Evolutionary conservation across 1,284 basidiomycete species (phyloP).

Genomic region (Termitomyces sp.): DNA sequence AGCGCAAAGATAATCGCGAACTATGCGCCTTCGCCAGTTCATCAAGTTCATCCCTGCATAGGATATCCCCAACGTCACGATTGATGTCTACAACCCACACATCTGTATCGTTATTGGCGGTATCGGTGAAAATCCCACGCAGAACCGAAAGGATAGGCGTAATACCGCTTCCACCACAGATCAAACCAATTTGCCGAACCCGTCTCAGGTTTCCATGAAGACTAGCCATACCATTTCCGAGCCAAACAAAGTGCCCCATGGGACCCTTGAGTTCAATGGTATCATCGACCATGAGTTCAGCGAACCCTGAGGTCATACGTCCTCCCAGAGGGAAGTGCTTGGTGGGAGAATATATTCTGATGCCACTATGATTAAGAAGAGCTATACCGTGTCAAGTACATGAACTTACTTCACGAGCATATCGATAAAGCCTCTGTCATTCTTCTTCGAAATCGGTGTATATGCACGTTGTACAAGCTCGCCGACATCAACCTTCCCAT

Average conservation of each 20-base stretch:
- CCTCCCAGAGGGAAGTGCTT: constrained; percentile 42
- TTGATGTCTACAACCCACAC: constrained; percentile 53
- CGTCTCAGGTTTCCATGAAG: constrained; percentile 35
- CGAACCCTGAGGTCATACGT: constrained; percentile 52
- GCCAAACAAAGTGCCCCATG: constrained; percentile 55
- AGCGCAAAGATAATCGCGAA: constrained; percentile 40
- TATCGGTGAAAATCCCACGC: constrained; percentile 43
- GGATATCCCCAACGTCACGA: constrained; percentile 47
- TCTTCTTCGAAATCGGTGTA: constrained; percentile 50
- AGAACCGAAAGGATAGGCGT: constrained; percentile 58
- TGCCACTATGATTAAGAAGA: too few species aligned
- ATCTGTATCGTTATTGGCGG: constrained; percentile 31
- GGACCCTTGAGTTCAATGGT: constrained; percentile 62
- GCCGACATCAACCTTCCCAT: constrained; percentile 19
- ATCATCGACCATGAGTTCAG: constrained; percentile 46
- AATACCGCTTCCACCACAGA: constrained; percentile 60
- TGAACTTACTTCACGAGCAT: constrained; percentile 46
- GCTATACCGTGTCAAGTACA: background rate
- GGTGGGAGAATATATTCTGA: constrained; percentile 39
- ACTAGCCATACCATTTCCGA: constrained; percentile 35
- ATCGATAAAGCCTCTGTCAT: constrained; percentile 46
- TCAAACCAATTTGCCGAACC: constrained; percentile 47
- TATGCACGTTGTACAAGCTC: constrained; percentile 58
- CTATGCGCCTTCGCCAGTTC: constrained; percentile 29
- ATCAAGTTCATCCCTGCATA: constrained; percentile 47